These are phyloP conservation scores for Hypoxylon sp. DNA, from an alignment of 2,329 filamentous ascomycete species.

Conservation along the genomic window DNA sequence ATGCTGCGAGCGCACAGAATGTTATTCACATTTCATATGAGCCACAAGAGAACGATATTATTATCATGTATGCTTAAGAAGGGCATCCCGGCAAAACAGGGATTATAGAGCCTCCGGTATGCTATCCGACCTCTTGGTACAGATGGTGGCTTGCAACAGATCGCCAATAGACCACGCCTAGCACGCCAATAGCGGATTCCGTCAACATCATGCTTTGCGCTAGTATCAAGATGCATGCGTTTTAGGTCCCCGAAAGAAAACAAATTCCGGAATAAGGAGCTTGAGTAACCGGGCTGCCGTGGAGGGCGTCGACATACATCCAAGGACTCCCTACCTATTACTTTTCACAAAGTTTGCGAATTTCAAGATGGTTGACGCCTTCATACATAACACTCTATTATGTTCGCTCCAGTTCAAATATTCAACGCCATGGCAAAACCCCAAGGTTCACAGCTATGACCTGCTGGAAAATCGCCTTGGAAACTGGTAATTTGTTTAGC, in stretches of 20 bases:
- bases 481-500: constrained; percentile 20
- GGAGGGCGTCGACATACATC: constrained; percentile 30
- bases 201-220: constrained; percentile 34
- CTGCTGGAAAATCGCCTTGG: not conserved
- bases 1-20: not conserved
- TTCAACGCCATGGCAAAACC: constrained; percentile 14
- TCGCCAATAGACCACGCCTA: constrained; percentile 30
- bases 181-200: constrained; percentile 29
- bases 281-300: constrained; percentile 26
- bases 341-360: constrained; percentile 15
- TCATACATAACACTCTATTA: constrained; percentile 6
- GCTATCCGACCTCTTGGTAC: constrained; percentile 30
- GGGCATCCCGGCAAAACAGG: constrained; percentile 4
- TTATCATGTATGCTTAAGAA: constrained; percentile 5
- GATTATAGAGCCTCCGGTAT: constrained; percentile 11
- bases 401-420: constrained; percentile 6
- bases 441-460: constrained; percentile 18
- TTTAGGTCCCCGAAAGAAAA: constrained; percentile 36
- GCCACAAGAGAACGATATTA: not conserved
- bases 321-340: constrained; percentile 10
- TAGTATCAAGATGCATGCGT: constrained; percentile 23
- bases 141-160: constrained; percentile 30
- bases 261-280: constrained; percentile 26
- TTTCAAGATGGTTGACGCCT: constrained; percentile 21
- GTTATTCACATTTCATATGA: not conserved